Percentiles rank a stretch among this genome's conserved stretches.
These are phyloP conservation scores for Grosmannia clavigera DNA, from an alignment of 2,329 filamentous ascomycete species.

Conservation along the genomic window DNA sequence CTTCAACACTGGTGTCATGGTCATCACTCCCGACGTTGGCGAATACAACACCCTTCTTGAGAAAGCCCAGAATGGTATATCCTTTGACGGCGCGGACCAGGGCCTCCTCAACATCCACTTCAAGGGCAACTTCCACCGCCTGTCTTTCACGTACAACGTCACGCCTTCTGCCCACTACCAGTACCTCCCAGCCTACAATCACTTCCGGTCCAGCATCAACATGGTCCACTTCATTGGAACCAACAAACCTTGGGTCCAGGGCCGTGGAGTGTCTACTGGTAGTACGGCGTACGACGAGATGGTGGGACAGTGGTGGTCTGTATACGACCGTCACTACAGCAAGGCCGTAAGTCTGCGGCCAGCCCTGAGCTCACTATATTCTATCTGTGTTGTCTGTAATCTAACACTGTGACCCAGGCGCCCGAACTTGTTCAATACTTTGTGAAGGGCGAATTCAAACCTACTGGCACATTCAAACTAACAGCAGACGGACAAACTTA, in stretches of 20 bases:
- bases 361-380: background rate
- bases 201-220: conserved; percentile 82
- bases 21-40: conserved; percentile 70
- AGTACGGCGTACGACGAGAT: conserved; percentile 68
- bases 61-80: conserved; percentile 75
- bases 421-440: conserved; percentile 36
- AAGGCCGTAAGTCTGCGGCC: conserved; percentile 28
- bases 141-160: conserved; percentile 95
- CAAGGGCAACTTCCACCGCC: conserved; percentile 65
- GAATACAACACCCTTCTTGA: conserved; percentile 78
- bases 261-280: conserved; percentile 40
- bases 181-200: conserved; percentile 86
- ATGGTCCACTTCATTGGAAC: conserved; percentile 91
- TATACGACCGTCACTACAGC: conserved; percentile 79
- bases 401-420: conserved; percentile 2
- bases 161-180: conserved; percentile 96
- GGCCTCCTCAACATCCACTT: conserved; percentile 94
- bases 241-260: conserved; percentile 76
- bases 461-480: conserved; percentile 17
- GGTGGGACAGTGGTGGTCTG: conserved; percentile 81
- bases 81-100: conserved; percentile 95
- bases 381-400: background rate
- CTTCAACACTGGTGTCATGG: conserved; percentile 98
- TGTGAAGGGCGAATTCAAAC: conserved; percentile 41
- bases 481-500: conserved; percentile 22